Evolutionary conservation across 257 asterid genomes (phyloP).

Genomic region (Pogostemon cablin): DNA sequence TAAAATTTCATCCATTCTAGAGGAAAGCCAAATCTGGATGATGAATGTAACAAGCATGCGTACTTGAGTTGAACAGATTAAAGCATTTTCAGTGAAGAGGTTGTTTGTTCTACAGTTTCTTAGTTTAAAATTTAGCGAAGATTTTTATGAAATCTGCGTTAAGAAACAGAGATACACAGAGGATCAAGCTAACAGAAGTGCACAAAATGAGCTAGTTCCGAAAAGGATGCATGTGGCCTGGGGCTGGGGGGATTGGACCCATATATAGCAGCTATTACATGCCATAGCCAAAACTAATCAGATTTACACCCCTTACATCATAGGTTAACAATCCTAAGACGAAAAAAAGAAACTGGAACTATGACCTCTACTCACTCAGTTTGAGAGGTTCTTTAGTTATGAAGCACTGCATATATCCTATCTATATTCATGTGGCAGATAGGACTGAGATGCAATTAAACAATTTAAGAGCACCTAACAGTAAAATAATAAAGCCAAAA

Average conservation of each 20-base stretch:
- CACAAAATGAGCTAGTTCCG: no score
- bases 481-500: slow-evolving; percentile 2
- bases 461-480: neutral
- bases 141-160: neutral
- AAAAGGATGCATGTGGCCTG: no score
- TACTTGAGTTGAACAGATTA: neutral
- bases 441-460: neutral
- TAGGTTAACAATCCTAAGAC: neutral
- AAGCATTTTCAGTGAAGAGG: neutral
- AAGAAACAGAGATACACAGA: neutral
- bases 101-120: no score
- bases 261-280: neutral
- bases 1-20: neutral
- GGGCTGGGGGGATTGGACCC: neutral
- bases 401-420: neutral
- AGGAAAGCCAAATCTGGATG: neutral
- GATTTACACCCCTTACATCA: neutral
- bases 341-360: neutral
- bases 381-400: neutral
- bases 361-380: neutral
- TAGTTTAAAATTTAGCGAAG: slow-evolving; percentile 1
- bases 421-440: neutral
- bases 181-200: no score
- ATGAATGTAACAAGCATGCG: neutral
- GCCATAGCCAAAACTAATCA: neutral